These are phyloP conservation scores for Nitzschia putrida DNA, from an alignment of 108 stramenopile genomes.

Conservation along the genomic window DNA sequence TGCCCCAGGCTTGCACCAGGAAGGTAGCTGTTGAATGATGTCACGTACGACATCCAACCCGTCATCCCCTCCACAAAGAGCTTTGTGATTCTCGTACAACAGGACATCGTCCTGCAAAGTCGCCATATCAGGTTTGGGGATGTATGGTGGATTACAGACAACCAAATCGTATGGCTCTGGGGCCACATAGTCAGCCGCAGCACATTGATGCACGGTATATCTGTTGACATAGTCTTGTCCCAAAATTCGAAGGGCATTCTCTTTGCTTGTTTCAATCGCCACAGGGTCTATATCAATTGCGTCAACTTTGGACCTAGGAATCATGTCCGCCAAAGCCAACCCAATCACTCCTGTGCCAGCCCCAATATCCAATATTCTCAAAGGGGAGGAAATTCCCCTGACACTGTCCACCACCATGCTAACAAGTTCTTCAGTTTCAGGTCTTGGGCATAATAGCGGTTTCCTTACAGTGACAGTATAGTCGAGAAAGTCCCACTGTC, in stretches of 20 bases:
- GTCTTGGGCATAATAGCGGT: slow-evolving; percentile 90
- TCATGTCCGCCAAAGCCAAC: slow-evolving; percentile 66
- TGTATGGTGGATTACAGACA: slow-evolving; percentile 95
- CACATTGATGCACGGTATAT: slow-evolving; percentile 12
- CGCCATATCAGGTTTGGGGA: slow-evolving; percentile 78
- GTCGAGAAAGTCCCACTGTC: slow-evolving; percentile 93
- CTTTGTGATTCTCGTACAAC: slow-evolving; percentile 71
- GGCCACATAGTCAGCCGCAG: slow-evolving; percentile 51
- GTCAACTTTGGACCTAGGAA: slow-evolving; percentile 52
- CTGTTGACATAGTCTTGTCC: slow-evolving; percentile 6
- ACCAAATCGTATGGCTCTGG: slow-evolving; percentile 76
- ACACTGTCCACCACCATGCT: slow-evolving; percentile 46
- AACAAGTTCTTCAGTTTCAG: slow-evolving; percentile 96
- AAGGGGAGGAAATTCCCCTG: slow-evolving; percentile 5
- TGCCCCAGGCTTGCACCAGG: slow-evolving; percentile 49
- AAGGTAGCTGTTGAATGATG: slow-evolving; percentile 65
- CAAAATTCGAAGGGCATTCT: slow-evolving; percentile 72
- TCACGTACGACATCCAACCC: slow-evolving; percentile 86
- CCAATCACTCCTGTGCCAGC: slow-evolving; percentile 94
- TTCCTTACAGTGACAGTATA: slow-evolving; percentile 61
- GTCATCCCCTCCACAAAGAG: slow-evolving; percentile 88
- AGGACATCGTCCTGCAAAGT: slow-evolving; percentile 66
- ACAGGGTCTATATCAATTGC: slow-evolving; percentile 80
- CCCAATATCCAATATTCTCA: slow-evolving; percentile 88
- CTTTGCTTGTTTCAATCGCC: slow-evolving; percentile 75